Percentiles rank a stretch among this genome's conserved stretches.
These are phyloP conservation scores for Pelargonium citronellum DNA, from an alignment of 441 rosid species.

Conservation along the genomic window DNA sequence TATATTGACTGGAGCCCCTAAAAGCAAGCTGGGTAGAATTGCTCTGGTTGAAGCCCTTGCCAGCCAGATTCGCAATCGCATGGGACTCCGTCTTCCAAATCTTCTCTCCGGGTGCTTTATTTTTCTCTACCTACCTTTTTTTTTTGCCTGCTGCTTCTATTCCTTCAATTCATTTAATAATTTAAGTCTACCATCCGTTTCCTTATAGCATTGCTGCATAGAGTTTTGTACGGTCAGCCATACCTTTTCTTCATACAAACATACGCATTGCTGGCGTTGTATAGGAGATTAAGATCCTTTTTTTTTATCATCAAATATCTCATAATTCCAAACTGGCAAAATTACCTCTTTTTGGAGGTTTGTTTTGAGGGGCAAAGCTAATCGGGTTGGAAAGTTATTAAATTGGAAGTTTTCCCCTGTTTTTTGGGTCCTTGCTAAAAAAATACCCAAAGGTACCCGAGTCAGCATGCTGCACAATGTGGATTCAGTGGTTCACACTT, in stretches of 20 bases:
- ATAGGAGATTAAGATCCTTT: not conserved
- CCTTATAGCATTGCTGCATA: not conserved
- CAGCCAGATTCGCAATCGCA: constrained; percentile 76
- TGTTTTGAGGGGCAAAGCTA: not conserved
- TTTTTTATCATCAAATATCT: not conserved
- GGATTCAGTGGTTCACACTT: not conserved
- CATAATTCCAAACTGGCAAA: not conserved
- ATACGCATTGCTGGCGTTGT: not conserved
- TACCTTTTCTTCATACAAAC: not conserved
- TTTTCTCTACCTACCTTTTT: constrained; percentile 8
- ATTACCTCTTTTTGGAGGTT: not conserved
- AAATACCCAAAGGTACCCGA: not conserved
- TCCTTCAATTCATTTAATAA: not conserved
- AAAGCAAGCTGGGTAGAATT: constrained; percentile 80
- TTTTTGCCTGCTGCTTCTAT: not conserved
- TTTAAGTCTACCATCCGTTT: not conserved
- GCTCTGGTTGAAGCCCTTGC: constrained; percentile 84
- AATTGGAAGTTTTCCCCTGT: not conserved
- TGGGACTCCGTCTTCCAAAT: constrained; percentile 85
- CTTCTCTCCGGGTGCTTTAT: constrained; percentile 73
- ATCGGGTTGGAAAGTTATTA: not conserved
- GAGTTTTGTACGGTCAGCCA: not conserved
- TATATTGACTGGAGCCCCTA: constrained; percentile 74
- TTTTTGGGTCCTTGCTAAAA: not conserved
- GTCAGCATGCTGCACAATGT: not conserved